Evolutionary conservation across 2,329 filamentous ascomycete genomes (phyloP).

Genomic region (Biscogniauxia mediterranea): DNA sequence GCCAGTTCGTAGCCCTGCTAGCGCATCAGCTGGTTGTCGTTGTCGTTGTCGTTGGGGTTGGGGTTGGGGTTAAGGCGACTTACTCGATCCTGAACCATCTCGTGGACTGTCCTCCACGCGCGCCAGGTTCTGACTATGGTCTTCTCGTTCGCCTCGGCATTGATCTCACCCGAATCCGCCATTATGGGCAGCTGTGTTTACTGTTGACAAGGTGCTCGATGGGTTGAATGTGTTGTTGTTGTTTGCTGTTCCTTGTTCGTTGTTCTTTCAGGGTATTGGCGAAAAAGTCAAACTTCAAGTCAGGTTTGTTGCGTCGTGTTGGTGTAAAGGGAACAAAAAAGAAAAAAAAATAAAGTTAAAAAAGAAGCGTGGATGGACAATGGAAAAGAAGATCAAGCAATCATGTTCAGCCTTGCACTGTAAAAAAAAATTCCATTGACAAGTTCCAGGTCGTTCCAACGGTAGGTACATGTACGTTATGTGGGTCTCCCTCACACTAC

Average conservation of each 20-base stretch:
- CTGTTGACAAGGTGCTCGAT: not conserved
- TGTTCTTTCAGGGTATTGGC: not conserved
- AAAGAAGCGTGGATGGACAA: not conserved
- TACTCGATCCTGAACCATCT: conserved; percentile 93
- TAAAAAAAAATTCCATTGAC: not conserved
- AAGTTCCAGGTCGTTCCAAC: not conserved
- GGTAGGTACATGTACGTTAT: not conserved
- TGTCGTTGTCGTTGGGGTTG: no score
- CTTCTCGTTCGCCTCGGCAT: conserved; percentile 45
- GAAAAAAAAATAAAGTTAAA: no score
- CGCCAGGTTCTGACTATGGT: conserved; percentile 77
- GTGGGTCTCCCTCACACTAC: not conserved
- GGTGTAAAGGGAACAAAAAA: no score
- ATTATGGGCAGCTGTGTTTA: conserved; percentile 30
- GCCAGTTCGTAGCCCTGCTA: conserved; percentile 85
- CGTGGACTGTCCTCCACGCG: conserved; percentile 87
- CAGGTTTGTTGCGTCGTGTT: no score
- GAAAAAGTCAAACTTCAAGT: not conserved
- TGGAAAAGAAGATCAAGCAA: not conserved
- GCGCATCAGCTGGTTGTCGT: conserved; percentile 22
- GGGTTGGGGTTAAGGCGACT: conserved; percentile 34
- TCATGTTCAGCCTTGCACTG: not conserved
- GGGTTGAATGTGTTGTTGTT: not conserved
- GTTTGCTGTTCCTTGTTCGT: not conserved
- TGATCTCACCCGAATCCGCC: conserved; percentile 41